phyloP scores from a whole-genome alignment of 2,329 filamentous ascomycete genomes.

The Botryotinia narcissicola region DNA sequence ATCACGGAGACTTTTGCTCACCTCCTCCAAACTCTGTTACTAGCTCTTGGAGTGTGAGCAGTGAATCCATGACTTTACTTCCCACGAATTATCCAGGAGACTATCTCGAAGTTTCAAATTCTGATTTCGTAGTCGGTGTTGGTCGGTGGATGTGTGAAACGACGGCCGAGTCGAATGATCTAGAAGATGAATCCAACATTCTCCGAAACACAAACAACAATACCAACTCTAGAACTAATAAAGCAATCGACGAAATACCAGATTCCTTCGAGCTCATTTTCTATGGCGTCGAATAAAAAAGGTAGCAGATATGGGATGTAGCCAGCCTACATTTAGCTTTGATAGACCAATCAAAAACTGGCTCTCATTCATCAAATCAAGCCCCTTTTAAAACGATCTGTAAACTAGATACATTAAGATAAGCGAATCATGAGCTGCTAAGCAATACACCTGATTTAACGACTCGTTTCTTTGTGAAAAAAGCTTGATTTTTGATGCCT shows the following conservation, averaged over 20 bases:
- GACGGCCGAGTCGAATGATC: not conserved
- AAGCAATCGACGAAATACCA: not conserved
- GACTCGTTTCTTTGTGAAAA: no score
- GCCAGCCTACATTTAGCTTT: no score
- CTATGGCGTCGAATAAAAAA: not conserved
- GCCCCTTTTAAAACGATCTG: no score
- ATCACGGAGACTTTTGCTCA: not conserved
- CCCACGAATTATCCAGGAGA: not conserved
- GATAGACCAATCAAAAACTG: no score
- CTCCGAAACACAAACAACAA: not conserved
- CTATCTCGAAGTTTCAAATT: not conserved
- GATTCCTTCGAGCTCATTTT: not conserved
- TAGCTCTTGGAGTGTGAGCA: not conserved
- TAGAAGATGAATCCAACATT: not conserved
- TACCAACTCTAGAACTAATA: not conserved
- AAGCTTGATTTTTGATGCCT: no score
- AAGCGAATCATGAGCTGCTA: no score
- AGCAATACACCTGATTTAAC: no score
- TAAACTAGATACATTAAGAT: no score
- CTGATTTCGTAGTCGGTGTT: not conserved
- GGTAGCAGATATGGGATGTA: not conserved
- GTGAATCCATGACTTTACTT: not conserved
- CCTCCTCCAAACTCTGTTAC: not conserved
- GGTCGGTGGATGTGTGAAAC: slow-evolving; percentile 5
- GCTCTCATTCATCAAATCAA: no score